These are phyloP conservation scores for Tricholomella constricta DNA, from an alignment of 768 basidiomycete species.

Conservation along the genomic window DNA sequence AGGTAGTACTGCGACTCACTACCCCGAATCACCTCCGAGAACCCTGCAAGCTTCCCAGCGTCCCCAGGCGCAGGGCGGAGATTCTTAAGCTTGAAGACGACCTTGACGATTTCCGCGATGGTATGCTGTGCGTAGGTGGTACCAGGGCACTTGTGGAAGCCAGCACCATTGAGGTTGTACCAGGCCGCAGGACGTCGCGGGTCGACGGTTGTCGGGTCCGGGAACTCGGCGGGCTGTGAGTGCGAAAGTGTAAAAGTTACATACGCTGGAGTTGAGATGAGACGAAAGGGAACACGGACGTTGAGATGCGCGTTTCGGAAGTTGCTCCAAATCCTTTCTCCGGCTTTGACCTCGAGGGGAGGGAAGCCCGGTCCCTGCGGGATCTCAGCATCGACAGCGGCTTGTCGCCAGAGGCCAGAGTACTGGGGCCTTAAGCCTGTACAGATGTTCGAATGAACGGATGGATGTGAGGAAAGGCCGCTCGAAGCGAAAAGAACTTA, in stretches of 20 bases:
- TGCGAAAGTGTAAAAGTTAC: background rate
- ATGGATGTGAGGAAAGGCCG: background rate
- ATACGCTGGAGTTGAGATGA: background rate
- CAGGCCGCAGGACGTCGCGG: slow-evolving; percentile 35
- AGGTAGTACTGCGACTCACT: slow-evolving; percentile 38
- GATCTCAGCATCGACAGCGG: slow-evolving; percentile 33
- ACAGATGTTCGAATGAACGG: background rate
- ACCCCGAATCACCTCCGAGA: slow-evolving; percentile 29
- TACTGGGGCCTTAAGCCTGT: slow-evolving; percentile 42
- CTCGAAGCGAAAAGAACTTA: slow-evolving; percentile 23
- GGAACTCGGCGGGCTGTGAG: slow-evolving; percentile 41
- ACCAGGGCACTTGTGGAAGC: slow-evolving; percentile 45
- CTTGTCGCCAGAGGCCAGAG: slow-evolving; percentile 42
- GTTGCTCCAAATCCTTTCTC: slow-evolving; percentile 42
- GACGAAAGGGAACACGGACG: slow-evolving; percentile 17
- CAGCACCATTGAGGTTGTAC: slow-evolving; percentile 35
- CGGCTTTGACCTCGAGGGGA: slow-evolving; percentile 37
- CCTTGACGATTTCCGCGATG: slow-evolving; percentile 45
- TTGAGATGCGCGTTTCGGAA: slow-evolving; percentile 48
- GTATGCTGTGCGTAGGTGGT: slow-evolving; percentile 35
- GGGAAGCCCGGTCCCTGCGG: slow-evolving; percentile 36
- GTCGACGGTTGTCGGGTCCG: slow-evolving; percentile 40
- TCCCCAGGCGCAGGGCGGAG: slow-evolving; percentile 47
- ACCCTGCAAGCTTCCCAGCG: slow-evolving; percentile 39
- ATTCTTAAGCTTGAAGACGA: slow-evolving; percentile 47